Conservation (phyloP, 345 rosid species). For the Euclidium syriacum region DNA sequence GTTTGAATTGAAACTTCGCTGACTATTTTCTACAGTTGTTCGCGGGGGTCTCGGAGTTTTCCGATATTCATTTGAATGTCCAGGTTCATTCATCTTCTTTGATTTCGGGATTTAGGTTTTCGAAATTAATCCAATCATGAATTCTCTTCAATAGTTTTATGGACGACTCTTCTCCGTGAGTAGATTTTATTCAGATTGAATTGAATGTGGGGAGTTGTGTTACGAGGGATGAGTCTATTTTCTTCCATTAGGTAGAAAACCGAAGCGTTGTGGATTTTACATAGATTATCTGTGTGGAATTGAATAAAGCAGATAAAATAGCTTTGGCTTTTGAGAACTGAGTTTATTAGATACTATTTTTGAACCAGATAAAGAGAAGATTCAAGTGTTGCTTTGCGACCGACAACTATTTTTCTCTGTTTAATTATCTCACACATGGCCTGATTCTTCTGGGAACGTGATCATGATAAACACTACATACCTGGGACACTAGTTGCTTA, state of each 20-base stretch:
- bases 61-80: too few species aligned
- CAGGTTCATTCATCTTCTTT: not conserved
- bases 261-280: not conserved
- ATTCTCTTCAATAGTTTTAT: not conserved
- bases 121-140: not conserved
- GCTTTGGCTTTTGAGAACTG: not conserved
- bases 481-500: not conserved
- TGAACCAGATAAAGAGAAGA: not conserved
- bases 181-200: too few species aligned
- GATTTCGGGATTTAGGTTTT: not conserved
- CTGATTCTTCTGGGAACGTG: too few species aligned
- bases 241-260: too few species aligned
- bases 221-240: too few species aligned
- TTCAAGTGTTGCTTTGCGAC: not conserved
- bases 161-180: not conserved
- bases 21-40: not conserved
- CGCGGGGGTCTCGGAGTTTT: not conserved
- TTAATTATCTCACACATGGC: too few species aligned
- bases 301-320: not conserved
- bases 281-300: not conserved
- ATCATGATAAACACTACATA: not conserved
- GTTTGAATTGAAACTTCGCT: not conserved
- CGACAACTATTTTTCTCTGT: too few species aligned
- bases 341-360: not conserved
- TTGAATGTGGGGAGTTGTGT: too few species aligned